These are phyloP conservation scores for Yamadazyma buinensis DNA, from an alignment of 1,139 yeast genomes.

Conservation along the genomic window DNA sequence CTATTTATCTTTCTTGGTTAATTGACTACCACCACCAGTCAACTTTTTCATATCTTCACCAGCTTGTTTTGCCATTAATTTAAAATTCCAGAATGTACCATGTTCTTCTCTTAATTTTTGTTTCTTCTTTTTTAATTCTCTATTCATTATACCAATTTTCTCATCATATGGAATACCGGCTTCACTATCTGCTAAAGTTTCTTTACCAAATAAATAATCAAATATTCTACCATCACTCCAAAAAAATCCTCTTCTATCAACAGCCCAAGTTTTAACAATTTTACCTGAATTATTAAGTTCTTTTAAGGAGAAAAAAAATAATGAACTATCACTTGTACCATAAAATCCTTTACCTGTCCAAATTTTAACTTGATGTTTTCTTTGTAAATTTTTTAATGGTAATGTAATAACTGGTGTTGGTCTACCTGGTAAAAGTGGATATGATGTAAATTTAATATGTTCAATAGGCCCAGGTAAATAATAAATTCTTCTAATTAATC, in stretches of 20 bases:
- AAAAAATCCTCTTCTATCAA: constrained; percentile 80
- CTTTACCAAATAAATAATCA: constrained; percentile 77
- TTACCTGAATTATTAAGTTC: constrained; percentile 43
- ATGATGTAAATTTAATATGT: constrained; percentile 63
- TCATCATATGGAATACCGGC: constrained; percentile 69
- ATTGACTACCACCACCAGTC: too few relatives aligned
- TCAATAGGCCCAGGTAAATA: constrained; percentile 60
- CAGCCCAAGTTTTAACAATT: constrained; percentile 60
- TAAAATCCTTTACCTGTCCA: constrained; percentile 88
- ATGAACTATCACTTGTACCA: constrained; percentile 73
- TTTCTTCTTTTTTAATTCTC: constrained; percentile 38
- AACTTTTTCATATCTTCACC: constrained; percentile 27
- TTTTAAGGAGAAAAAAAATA: constrained; percentile 69
- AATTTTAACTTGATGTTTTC: constrained; percentile 62
- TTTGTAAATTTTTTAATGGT: constrained; percentile 52
- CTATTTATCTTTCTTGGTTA: constrained; percentile 4
- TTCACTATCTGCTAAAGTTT: constrained; percentile 70
- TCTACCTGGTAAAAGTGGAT: constrained; percentile 70
- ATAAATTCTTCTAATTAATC: constrained; percentile 73
- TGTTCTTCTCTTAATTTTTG: constrained; percentile 35
- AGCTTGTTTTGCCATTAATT: constrained; percentile 34
- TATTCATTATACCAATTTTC: constrained; percentile 40
- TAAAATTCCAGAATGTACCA: constrained; percentile 40
- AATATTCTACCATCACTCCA: constrained; percentile 91
- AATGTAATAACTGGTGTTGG: constrained; percentile 74